These are phyloP conservation scores for Ascomycota sp. DNA, from an alignment of 2,329 filamentous ascomycete species.

Conservation along the genomic window DNA sequence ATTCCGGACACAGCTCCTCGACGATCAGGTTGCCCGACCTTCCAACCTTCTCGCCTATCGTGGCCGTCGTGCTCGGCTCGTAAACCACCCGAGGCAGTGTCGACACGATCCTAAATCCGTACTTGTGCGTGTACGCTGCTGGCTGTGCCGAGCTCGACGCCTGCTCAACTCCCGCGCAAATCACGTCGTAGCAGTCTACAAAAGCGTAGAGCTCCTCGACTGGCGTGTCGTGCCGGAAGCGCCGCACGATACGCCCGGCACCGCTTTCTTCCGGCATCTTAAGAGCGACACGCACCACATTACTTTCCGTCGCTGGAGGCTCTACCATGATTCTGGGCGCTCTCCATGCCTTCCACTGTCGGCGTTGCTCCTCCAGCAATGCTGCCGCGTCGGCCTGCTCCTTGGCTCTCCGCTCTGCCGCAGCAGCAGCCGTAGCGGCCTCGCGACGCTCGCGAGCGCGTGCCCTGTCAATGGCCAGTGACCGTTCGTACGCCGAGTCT, in stretches of 20 bases:
- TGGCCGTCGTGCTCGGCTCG: slow-evolving; percentile 40
- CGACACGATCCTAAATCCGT: slow-evolving; percentile 65
- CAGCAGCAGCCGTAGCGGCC: slow-evolving; percentile 47
- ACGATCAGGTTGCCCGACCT: slow-evolving; percentile 75
- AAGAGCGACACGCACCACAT: slow-evolving; percentile 47
- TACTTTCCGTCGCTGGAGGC: slow-evolving; percentile 37
- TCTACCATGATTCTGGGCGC: slow-evolving; percentile 43
- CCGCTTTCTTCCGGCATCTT: slow-evolving; percentile 37
- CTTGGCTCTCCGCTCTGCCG: slow-evolving; percentile 39
- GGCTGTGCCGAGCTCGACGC: slow-evolving; percentile 1
- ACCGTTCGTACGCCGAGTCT: slow-evolving; percentile 82
- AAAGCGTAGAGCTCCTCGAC: slow-evolving; percentile 89
- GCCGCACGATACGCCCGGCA: slow-evolving; percentile 53
- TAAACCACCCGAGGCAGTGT: slow-evolving; percentile 70
- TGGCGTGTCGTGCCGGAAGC: slow-evolving; percentile 44
- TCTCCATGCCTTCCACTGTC: slow-evolving; percentile 66
- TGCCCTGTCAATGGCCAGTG: slow-evolving; percentile 68
- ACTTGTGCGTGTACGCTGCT: slow-evolving; percentile 47
- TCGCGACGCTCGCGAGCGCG: slow-evolving; percentile 55
- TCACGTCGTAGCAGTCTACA: slow-evolving; percentile 65
- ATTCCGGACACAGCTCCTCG: slow-evolving; percentile 29
- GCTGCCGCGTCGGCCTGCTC: slow-evolving; percentile 38
- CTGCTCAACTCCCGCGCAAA: slow-evolving; percentile 34
- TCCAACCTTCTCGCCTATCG: slow-evolving; percentile 52
- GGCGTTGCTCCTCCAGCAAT: slow-evolving; percentile 19